phyloP scores from a whole-genome alignment of 805 yeast species.

The Komagataella kurtzmanii region DNA sequence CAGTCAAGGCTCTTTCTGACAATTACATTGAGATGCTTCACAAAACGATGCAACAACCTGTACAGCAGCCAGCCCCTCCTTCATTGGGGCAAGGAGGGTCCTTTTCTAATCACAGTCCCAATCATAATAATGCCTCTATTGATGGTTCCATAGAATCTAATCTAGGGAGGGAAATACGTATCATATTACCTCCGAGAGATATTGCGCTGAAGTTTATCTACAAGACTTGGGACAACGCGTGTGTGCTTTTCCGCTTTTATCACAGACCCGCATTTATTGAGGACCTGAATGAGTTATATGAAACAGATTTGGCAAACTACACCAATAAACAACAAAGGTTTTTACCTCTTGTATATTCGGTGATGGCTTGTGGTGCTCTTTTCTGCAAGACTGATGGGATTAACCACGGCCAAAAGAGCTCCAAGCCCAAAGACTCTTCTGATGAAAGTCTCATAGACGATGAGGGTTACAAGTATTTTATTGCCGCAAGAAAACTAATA shows the following conservation, averaged over 20 bases:
- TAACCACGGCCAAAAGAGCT: neutral
- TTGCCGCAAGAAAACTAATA: slow-evolving; percentile 65
- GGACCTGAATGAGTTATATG: slow-evolving; percentile 65
- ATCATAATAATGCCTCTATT: slow-evolving; percentile 9
- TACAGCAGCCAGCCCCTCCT: slow-evolving; percentile 5
- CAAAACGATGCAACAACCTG: slow-evolving; percentile 5
- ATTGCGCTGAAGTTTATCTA: slow-evolving; percentile 58
- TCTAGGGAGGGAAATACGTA: slow-evolving; percentile 37
- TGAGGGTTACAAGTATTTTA: slow-evolving; percentile 70
- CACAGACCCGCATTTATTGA: slow-evolving; percentile 72
- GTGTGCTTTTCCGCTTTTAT: slow-evolving; percentile 74
- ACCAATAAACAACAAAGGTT: slow-evolving; percentile 64
- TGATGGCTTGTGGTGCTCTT: slow-evolving; percentile 81
- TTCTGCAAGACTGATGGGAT: slow-evolving; percentile 42
- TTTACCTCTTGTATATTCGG: slow-evolving; percentile 69
- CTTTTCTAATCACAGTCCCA: slow-evolving; percentile 9
- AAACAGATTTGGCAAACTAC: slow-evolving; percentile 58
- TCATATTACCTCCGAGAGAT: slow-evolving; percentile 64
- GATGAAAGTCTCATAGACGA: slow-evolving; percentile 35
- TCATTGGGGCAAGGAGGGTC: slow-evolving; percentile 7
- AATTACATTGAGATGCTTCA: neutral
- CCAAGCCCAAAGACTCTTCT: slow-evolving; percentile 10
- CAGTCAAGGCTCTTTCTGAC: slow-evolving; percentile 1
- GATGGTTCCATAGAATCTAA: slow-evolving; percentile 25
- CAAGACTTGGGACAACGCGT: slow-evolving; percentile 76